Base-by-base conservation (phyloP, 768 basidiomycete genomes). In the Phanerodontia chrysosporium region DNA sequence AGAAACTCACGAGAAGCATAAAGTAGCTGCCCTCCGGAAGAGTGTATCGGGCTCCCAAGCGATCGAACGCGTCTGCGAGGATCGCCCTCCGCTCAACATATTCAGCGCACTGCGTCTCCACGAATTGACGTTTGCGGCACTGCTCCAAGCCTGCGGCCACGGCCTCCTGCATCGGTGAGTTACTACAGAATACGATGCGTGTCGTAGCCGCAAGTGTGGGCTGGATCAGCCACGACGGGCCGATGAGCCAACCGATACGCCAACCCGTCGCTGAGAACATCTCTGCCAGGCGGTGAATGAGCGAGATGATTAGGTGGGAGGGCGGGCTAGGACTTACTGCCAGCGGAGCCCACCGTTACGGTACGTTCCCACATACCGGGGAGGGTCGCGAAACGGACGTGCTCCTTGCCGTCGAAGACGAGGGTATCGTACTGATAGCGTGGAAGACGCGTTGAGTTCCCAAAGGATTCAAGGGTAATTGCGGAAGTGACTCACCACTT, bases 341-440 rank as follows among this genome's bases (percentile, higher is more conserved):
- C 95, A 28, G 92, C 95, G n/a, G 93, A 95, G 42, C 90, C 86
- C 56, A 98, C 92, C 7, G 96, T 98, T 45, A 99, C 86, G 0
- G 97, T 99, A 45, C 97, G 86, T 64, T 98, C 92, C 95, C 95
- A 98, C 92, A 98, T 97, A 22, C 94, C 92, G 5, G 95, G 95
- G n/a, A 99, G 80, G 35, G 78, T 92, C 3, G 96, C 95, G 65
- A 98, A 89, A 55, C 96, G 87, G 56, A 95, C 78, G 72, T 99
- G 97, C 67, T 96, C 87, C 67, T 88, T 87, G 35, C 80, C 84
- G 65, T 95, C 92, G 65, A 88, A 97, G 16, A 95, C 84, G 39
- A 99, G 85, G 65, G 89, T 90, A 67, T 99, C 97, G 72, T 99
- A 99, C 90, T 96, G 52, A 55, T 51, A 49, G 58, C 21, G 25